Evolutionary conservation across 331 rosid genomes (phyloP).

Genomic region (Malus hybrid): DNA sequence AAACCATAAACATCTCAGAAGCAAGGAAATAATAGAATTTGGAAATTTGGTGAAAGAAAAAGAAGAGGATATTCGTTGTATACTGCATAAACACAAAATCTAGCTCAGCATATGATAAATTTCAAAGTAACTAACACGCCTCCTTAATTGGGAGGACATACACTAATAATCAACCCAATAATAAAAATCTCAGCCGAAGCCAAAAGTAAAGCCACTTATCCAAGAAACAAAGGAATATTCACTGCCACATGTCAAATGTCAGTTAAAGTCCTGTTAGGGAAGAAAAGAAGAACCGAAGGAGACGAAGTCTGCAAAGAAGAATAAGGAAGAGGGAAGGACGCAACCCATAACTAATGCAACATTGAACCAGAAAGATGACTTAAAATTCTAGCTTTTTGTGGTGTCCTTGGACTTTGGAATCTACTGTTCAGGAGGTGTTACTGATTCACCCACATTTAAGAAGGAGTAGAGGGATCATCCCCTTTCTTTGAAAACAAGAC

Average conservation of each 20-base stretch:
- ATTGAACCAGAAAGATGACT: not conserved
- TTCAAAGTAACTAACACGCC: not conserved
- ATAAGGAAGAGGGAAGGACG: not conserved
- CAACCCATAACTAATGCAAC: not conserved
- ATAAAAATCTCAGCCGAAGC: not conserved
- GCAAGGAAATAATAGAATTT: not conserved
- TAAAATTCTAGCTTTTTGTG: not conserved
- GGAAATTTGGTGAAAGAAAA: not conserved
- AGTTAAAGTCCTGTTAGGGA: not conserved
- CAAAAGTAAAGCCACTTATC: not conserved
- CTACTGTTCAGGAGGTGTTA: not conserved
- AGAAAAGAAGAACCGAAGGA: not conserved
- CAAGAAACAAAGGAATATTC: not conserved
- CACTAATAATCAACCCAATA: not conserved
- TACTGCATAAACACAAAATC: not conserved
- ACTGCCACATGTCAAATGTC: not conserved
- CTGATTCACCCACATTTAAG: not conserved
- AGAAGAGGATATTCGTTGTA: not conserved
- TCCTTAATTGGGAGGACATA: not conserved
- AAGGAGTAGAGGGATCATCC: not conserved
- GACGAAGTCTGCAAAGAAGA: not conserved
- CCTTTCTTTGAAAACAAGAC: not conserved
- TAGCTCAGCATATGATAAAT: not conserved
- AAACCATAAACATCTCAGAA: not conserved
- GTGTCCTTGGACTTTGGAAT: not conserved